Base-by-base conservation (phyloP, 2,329 filamentous ascomycete species). In the Hymenoscyphus albidus region DNA sequence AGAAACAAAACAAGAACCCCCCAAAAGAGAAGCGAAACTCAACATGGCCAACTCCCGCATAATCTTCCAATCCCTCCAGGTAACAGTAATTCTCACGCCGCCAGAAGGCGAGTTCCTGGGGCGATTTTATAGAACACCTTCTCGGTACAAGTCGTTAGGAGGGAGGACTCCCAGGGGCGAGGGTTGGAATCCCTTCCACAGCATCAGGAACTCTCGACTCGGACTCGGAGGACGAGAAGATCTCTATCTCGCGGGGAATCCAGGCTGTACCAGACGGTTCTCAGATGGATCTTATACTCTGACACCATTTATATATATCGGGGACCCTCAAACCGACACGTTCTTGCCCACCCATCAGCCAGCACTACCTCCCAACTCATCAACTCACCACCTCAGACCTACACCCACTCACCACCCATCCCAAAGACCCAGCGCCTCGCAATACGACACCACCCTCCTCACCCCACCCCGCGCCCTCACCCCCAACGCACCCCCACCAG, bases 381-480 rank as follows among this genome's bases (percentile, higher is more conserved):
- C 27, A 27, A 2, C 27, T 3, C 27, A 27, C 2, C 27, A 27
- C 3, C 27, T 27, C 27, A 27, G 3, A 27, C 27, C 2, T 0
- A 27, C 27, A 27, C 27, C 27, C 3, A 27, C 27, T 27, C 27
- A 27, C 27, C 3, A 27, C 27, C 9, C 32, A 10, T n/a, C 39
- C 27, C 32, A 61, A 54, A n/a, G 51, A 32, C 39, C 18, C n/a
- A 16, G 14, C 42, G 22, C 22, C 22, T 13, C 54, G 65, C 12
- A 66, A 71, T 32, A n/a, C 56, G 14, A 67, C 55, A 10, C 22
- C 48, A 22, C 22, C 1, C 62, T 35, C 5, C 65, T 74, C 9
- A 71, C 71, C 65, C 71, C 71, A 2, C 71, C 70, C 65, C 65
- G 51, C 48, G 32, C 2, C 5, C 32, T 1, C 32, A 1, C 32